Conservation (phyloP, 306 rosid genomes). For the Vachellia collinsii region DNA sequence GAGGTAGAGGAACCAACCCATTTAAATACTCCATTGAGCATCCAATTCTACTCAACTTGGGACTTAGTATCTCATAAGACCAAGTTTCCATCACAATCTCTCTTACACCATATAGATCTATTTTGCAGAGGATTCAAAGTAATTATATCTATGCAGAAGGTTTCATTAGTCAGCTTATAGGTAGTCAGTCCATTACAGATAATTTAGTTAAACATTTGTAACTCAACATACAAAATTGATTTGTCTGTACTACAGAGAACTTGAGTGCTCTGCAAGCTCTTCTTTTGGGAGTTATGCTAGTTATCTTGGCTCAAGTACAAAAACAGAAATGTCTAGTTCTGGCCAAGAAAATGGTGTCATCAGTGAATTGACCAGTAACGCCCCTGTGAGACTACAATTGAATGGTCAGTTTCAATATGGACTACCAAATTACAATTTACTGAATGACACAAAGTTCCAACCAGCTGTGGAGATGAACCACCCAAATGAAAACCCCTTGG, state of each 20-base stretch:
- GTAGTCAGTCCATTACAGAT: slow-evolving; percentile 9
- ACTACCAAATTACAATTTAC: slow-evolving; percentile 62
- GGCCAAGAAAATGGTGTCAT: slow-evolving; percentile 31
- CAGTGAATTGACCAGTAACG: slow-evolving; percentile 40
- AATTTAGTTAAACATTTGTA: neutral
- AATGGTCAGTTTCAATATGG: slow-evolving; percentile 63
- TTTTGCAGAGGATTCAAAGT: neutral
- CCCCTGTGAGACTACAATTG: slow-evolving; percentile 59
- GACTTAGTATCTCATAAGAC: too few relatives aligned
- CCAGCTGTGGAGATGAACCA: slow-evolving; percentile 51
- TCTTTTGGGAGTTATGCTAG: slow-evolving; percentile 36
- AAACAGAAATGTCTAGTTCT: slow-evolving; percentile 30
- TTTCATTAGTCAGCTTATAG: neutral
- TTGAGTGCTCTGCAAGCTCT: slow-evolving; percentile 65
- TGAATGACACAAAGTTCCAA: slow-evolving; percentile 62
- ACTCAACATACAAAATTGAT: slow-evolving; percentile 14
- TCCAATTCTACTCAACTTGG: too few relatives aligned
- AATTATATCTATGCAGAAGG: neutral
- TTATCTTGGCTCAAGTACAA: slow-evolving; percentile 29
- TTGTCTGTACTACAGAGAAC: slow-evolving; percentile 54
- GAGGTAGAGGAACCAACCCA: too few relatives aligned
- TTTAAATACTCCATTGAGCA: too few relatives aligned
- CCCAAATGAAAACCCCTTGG: slow-evolving; percentile 62
- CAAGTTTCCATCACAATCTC: too few relatives aligned
- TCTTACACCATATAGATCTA: neutral